Base-by-base conservation (phyloP, 2,329 filamentous ascomycete genomes). In the Dactylellina sp. region DNA sequence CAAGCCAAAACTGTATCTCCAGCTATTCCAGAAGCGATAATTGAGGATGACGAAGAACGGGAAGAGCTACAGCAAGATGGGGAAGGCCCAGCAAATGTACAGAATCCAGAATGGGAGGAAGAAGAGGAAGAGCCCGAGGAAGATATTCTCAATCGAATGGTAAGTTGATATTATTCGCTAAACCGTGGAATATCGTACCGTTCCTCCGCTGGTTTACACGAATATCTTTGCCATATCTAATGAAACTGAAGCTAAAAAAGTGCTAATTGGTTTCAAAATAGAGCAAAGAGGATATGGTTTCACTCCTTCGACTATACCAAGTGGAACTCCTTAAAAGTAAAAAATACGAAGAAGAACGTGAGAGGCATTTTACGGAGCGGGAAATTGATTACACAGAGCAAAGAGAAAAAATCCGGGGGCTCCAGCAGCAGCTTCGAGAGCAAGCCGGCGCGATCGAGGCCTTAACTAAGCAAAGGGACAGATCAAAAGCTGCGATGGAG, bases 241-340 rank as follows among this genome's bases (percentile, higher is more conserved):
- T n/a, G 14, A 22, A 11, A 35, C 14, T 16, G 7, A 12, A 16
- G 52, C 12, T 46, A n/a, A 1, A 2, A 16, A 3, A 7, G 32
- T 28, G 24, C 59, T 71, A 52, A 71, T 4, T 0, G 12, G 20
- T 16, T 24, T 18, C 28, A 40, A 12, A n/a, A 50, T 14, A 74
- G 70, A 66, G 32, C 20, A 74, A 62, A 32, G 70, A 61, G 16
- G 70, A 74, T 16, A 9, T 66, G 20, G 52, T 74, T 9, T 25
- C 28, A 12, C 46, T 74, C 9, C 32, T 74, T 12, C 46, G 22
- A 16, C 20, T 20, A n/a, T 66, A 65, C 16, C 55, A 62, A 59
- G 40, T 16, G 0, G 44, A 60, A 35, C 56, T 64, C 16, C 47
- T 46, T 24, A n/a, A 60, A 22, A 53, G 25, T 14, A 52, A 55